Evolutionary conservation across 2,329 filamentous ascomycete genomes (phyloP), one percentile per base, ranked within the genome.

Genomic region (Fusarium temperatum): DNA sequence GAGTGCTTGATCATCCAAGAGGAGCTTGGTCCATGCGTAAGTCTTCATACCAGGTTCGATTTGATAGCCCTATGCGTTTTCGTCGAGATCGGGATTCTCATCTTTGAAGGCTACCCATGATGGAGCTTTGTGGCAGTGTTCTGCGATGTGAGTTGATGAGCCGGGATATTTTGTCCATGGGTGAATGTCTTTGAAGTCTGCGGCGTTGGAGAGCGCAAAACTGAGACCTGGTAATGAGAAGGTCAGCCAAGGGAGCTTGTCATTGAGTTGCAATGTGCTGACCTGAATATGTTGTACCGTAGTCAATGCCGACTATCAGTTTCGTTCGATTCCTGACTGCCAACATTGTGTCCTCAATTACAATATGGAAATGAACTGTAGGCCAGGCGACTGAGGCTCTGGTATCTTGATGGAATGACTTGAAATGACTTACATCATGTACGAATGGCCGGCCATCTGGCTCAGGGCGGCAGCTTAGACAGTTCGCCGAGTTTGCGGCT

Each of bases 311-410:
- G 14, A 55, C 53, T n/a, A 55, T 55, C 20, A 55, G 22, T 9
- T 55, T 55, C 6, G 53, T 55, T 3, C 53, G n/a, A n/a, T 55
- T 42, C 6, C 53, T 55, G 0, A 55, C 26, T 4, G 53, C 53
- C 36, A 55, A 14, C 53, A 55, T 55, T 35, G 30, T 1, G 4
- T 0, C 8, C n/a, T 35, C 8, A 11, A 51, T 0, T 15, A 0
- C 8, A 17, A 35, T 0, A 0, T 24, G 22, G 3, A 24, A 51
- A 51, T 6, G 22, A 51, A 35, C 4, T 15, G n/a, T 24, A 24
- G 17, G 1, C 6, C 17, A 14, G 4, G 11, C 5, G 1, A 8
- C 0, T 20, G 6, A 20, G 18, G 9, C 18, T 38, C 50, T 38
- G 4, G 0, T 5, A n/a, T n/a, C 10, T 28, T 9, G 8, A 41